Base-by-base conservation (phyloP, 2,329 filamentous ascomycete genomes). In the Ciborinia camelliae region DNA sequence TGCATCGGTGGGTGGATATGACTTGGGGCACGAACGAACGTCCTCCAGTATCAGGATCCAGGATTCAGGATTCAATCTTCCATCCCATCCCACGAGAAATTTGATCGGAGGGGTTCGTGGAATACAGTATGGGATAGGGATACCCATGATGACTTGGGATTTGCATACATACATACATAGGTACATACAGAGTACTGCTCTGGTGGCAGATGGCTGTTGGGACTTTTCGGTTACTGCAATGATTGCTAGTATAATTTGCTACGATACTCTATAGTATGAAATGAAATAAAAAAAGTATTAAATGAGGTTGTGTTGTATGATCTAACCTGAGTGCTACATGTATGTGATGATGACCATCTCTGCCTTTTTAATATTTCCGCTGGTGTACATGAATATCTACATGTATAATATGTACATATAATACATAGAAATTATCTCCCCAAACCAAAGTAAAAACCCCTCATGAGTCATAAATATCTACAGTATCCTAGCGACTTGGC, bases 151-250 rank as follows among this genome's bases (percentile, higher is more conserved):
- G 15, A 41, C 18, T 43, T 55, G 37, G 37, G 9, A 14, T 43
- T 55, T n/a, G n/a, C 10, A 51, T 55, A 10, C 28, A 26, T 14
- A 30, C 20, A 23, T 23, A 32, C n/a, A 20, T n/a, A n/a, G n/a
- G n/a, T n/a, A n/a, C n/a, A n/a, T n/a, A n/a, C n/a, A n/a, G n/a
- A n/a, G 28, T 47, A 26, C 55, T 59, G 41, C 55, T 37, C 55
- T 59, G 41, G 41, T 37, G n/a, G 55, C 55, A 47, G 55, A 35
- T 47, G 4, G 30, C 30, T 59, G 41, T 59, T 26, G 26, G 47
- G n/a, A 35, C 8, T 23, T 59, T n/a, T n/a, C 6, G 51, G 6
- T 39, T 54, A 18, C 8, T 35, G 7, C n/a, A 23, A 32, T 32
- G 35, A 47, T 37, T 35, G 28, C n/a, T n/a, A n/a, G n/a, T n/a